phyloP scores from a whole-genome alignment of 139 green algal species.

The Haematococcus lacustris region DNA sequence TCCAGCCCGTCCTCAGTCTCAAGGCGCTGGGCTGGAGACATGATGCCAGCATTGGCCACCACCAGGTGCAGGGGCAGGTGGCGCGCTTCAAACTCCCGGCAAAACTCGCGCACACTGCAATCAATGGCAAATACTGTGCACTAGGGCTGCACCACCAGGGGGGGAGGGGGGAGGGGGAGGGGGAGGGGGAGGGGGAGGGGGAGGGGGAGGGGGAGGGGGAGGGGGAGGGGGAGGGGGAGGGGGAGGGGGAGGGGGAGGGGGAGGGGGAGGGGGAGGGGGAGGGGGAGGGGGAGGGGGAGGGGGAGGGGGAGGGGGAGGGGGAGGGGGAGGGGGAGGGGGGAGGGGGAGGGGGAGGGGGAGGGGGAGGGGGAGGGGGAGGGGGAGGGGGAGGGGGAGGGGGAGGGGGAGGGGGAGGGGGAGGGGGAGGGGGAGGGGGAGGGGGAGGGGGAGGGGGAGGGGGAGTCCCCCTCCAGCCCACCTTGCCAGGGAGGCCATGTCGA shows the following conservation, averaged over 20 bases:
- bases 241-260: no score
- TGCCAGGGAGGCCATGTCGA: conserved; percentile 50
- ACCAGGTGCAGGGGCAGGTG: conserved; percentile 45
- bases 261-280: no score
- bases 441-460: background rate
- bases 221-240: no score
- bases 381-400: background rate
- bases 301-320: no score
- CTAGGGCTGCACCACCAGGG: no score
- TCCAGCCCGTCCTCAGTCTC: conserved; percentile 55
- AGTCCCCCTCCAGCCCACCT: background rate
- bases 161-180: background rate
- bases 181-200: background rate
- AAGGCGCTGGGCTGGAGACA: conserved; percentile 41
- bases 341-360: no score
- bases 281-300: no score
- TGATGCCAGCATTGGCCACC: conserved; percentile 62
- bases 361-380: no score
- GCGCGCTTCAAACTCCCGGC: conserved; percentile 19
- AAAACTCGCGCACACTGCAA: conserved; percentile 40
- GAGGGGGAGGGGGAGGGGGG: no score
- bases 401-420: background rate
- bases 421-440: background rate
- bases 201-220: no score
- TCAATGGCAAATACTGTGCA: no score